Base-by-base conservation (phyloP, 2,329 filamentous ascomycete species). In the Epichloe typhina region DNA sequence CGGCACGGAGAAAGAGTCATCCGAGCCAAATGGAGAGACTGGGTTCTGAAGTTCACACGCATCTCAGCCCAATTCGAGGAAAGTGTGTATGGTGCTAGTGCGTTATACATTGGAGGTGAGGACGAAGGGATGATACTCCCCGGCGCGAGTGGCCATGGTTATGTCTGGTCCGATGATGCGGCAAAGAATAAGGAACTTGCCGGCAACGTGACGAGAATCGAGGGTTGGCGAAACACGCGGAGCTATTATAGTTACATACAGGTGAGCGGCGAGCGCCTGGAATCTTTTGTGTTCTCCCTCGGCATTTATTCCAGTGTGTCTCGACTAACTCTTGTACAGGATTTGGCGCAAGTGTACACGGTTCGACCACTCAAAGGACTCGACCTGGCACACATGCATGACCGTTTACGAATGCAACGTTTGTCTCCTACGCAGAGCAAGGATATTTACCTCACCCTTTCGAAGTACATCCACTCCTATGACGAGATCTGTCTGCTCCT, bases 191-290 rank as follows among this genome's bases (percentile, higher is more conserved):
- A 83, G 59, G 93, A 98, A 68, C 77, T 98, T 38, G 86, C 89
- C 15, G 91, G 89, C 3, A 95, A 95, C 54, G 88, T 93, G 45
- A 88, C 87, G 52, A 79, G 93, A 51, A 94, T 98, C 54, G 93
- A 98, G 70, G 93, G 91, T 51, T 98, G 93, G 93, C 82, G 93
- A 58, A 94, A 88, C 56, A 97, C 93, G 1, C 78, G 93, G 54
- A 95, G 88, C 61, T 98, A 98, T 64, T 95, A 94, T 69, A 89
- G 87, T 57, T 97, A 88, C 63, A 91, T 97, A 56, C 88, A 95
- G 72, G 87, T 83, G 67, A 59, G 72, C 46, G 43, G 5, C 11
- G 40, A 11, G 12, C 3, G 7, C 12, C 8, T 26, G 7, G 8
- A 15, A 12, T 23, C 11, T 23, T n/a, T 23, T 36, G 19, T 26